These are phyloP conservation scores for Suhomyces xylopsoci DNA, from an alignment of 805 yeast genomes.

Conservation along the genomic window DNA sequence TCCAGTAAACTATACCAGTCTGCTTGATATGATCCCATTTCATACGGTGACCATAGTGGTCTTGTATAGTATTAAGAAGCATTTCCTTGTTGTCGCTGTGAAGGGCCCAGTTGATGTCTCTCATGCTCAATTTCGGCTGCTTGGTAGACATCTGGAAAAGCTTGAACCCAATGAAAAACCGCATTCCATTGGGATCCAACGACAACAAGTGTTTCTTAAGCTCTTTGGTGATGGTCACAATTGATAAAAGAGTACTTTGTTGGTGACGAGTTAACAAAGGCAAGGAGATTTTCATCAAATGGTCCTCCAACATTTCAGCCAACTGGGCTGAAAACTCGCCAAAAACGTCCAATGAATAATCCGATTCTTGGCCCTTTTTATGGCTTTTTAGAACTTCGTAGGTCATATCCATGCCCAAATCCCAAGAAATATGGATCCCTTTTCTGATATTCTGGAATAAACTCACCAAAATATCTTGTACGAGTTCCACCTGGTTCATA, in stretches of 20 bases:
- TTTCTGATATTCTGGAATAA: conserved; percentile 52
- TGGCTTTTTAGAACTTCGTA: conserved; percentile 14
- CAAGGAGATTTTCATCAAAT: conserved; percentile 59
- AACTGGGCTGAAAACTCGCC: conserved; percentile 39
- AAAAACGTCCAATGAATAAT: conserved; percentile 4
- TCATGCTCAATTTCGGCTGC: conserved; percentile 59
- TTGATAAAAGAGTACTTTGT: conserved; percentile 74
- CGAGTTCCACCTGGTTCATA: conserved; percentile 54
- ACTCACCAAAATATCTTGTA: conserved; percentile 52
- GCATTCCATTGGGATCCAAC: conserved; percentile 63
- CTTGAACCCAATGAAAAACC: conserved; percentile 69
- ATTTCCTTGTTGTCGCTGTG: conserved; percentile 78
- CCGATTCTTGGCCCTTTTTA: too few relatives aligned
- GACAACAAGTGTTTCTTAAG: conserved; percentile 44
- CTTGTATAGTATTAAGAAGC: conserved; percentile 48
- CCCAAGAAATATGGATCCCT: conserved; percentile 30
- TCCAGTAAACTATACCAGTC: conserved; percentile 74
- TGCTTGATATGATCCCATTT: conserved; percentile 61
- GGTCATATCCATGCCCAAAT: conserved; percentile 26
- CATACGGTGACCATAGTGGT: conserved; percentile 42
- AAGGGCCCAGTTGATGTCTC: conserved; percentile 86
- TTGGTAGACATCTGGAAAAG: conserved; percentile 50
- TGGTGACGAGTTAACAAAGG: conserved; percentile 89
- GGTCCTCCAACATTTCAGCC: conserved; percentile 51
- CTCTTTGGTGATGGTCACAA: conserved; percentile 60